Conservation (phyloP, 371 early-diverging fungal species). For the Lichtheimia corymbifera region DNA sequence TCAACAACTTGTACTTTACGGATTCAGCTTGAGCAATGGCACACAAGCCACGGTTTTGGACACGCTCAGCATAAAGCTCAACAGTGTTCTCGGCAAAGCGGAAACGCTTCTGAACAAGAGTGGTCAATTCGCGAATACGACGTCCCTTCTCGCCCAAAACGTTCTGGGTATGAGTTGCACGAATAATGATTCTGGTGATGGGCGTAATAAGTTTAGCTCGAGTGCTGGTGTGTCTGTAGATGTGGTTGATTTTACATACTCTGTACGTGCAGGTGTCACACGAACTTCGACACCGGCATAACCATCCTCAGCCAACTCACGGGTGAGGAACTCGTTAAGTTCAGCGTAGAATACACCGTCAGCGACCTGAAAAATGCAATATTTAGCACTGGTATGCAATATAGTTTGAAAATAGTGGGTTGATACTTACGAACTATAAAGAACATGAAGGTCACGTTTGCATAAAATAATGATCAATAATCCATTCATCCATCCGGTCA, state of each 20-base stretch:
- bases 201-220: not conserved
- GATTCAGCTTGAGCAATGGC: slow-evolving; percentile 99
- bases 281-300: slow-evolving; percentile 99
- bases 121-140: slow-evolving; percentile 98
- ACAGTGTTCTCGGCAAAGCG: slow-evolving; percentile 97
- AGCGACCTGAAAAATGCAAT: slow-evolving; percentile 55
- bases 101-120: slow-evolving; percentile 98
- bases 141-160: slow-evolving; percentile 99
- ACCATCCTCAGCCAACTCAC: slow-evolving; percentile 89
- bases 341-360: slow-evolving; percentile 99
- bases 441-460: not conserved
- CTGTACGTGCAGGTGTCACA: slow-evolving; percentile 97
- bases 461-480: slow-evolving; percentile 1
- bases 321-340: slow-evolving; percentile 98
- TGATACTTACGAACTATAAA: slow-evolving; percentile 52
- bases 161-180: slow-evolving; percentile 97
- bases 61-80: slow-evolving; percentile 98
- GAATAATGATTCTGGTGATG: slow-evolving; percentile 83
- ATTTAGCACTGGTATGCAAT: not conserved
- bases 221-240: not conserved
- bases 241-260: slow-evolving; percentile 43
- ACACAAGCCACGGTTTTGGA: slow-evolving; percentile 97
- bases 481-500: slow-evolving; percentile 2
- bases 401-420: not conserved
- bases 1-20: slow-evolving; percentile 96